Evolutionary conservation across 2,329 filamentous ascomycete species (phyloP), one percentile per base, ranked within the genome.

Genomic region (Plenodomus biglobosus): DNA sequence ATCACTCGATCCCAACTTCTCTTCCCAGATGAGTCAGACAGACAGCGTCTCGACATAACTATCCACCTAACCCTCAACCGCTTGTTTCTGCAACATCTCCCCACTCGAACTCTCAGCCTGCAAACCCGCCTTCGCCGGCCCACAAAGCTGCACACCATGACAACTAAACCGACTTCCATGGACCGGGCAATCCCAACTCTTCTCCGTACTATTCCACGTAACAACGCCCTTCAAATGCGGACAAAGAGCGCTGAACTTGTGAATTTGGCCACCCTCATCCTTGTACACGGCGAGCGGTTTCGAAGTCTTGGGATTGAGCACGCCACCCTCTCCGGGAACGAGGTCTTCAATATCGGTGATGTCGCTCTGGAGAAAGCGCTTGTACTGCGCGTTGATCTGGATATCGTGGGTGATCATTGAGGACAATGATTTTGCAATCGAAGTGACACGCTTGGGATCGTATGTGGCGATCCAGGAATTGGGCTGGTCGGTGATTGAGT

Each of bases 301-400:
- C n/a, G 64, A 67, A 1, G 70, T 65, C 17, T 54, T 73, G n/a
- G 73, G 53, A 53, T 83, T 81, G 48, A 83, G 56, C 5, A 83
- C 79, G 1, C 78, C 81, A 2, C 80, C 81, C 13, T 72, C 71
- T 0, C 79, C 79, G 0, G 63, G 68, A 0, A 67, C 73, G 1
- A 84, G 67, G 35, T 83, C 79, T 57, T 82, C 80, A 27, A 84
- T 81, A 55, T 83, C 80, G 1, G 68, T 67, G 42, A 84, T 80
- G 52, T 84, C 81, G 0, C 77, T 73, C 50, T 81, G 71, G 36
- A 79, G 34, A 48, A 78, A 77, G 3, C 80, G 74, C 67, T 81
- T 81, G 66, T 83, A 84, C 57, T 83, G 79, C 32, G 68, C 46
- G 53, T 84, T 83, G 64, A 82, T 77, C 61, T 83, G 75, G 0